These are phyloP conservation scores for Naganishia cerealis DNA, from an alignment of 1,284 basidiomycete genomes.

Conservation along the genomic window DNA sequence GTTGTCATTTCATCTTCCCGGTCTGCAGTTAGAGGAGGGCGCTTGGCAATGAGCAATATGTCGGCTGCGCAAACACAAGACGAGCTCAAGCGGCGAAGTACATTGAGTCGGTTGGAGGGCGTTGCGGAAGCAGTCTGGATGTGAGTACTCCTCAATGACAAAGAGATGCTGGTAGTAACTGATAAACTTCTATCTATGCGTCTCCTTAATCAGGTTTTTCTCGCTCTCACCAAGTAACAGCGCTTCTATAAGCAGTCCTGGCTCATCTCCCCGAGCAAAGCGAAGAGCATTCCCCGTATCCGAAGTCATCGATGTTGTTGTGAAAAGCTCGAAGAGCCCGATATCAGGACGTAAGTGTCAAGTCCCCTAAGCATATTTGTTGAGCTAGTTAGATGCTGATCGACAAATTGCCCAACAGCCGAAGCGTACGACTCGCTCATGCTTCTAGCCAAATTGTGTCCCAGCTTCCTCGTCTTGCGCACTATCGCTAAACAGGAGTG, in stretches of 20 bases:
- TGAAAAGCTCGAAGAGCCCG: constrained; percentile 54
- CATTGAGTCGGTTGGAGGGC: constrained; percentile 51
- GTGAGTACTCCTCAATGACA: constrained; percentile 38
- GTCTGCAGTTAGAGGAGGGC: constrained; percentile 1
- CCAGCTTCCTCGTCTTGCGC: constrained; percentile 50
- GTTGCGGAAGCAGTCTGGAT: constrained; percentile 56
- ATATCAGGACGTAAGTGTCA: constrained; percentile 48
- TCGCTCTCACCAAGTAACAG: constrained; percentile 41
- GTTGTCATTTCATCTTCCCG: not conserved
- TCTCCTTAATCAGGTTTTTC: constrained; percentile 45
- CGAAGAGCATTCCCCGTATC: constrained; percentile 49
- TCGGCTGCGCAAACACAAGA: constrained; percentile 44
- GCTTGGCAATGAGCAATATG: constrained; percentile 27
- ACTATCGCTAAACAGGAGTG: constrained; percentile 49
- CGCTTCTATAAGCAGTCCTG: constrained; percentile 15
- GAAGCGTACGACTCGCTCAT: constrained; percentile 52
- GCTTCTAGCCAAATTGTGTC: constrained; percentile 52
- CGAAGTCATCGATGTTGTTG: constrained; percentile 51
- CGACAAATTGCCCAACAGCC: constrained; percentile 37
- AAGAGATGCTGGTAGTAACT: not conserved
- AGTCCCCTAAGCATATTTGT: not conserved
- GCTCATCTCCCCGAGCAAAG: constrained; percentile 32
- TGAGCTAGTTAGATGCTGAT: not conserved
- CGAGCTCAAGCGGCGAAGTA: constrained; percentile 51
- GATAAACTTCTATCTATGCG: not conserved